Conservation (phyloP, 495 filamentous ascomycete genomes). For the Xylaria venustula region DNA sequence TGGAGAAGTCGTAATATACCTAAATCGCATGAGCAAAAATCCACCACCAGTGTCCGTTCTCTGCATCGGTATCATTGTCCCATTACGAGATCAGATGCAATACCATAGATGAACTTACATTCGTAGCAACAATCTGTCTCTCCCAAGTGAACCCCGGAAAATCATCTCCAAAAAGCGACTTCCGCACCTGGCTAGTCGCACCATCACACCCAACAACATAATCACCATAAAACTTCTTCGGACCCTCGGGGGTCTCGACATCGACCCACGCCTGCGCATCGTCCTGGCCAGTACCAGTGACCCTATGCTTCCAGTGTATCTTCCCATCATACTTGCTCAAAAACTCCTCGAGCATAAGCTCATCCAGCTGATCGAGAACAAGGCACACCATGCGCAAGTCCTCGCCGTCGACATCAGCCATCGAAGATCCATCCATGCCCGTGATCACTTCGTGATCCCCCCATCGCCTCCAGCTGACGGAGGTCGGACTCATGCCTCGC, state of each 20-base stretch:
- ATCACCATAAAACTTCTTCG: slow-evolving; percentile 46
- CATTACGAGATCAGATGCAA: neutral
- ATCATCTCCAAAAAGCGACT: slow-evolving; percentile 56
- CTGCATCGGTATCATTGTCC: too few relatives aligned
- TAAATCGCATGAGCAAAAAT: slow-evolving; percentile 16
- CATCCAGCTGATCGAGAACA: slow-evolving; percentile 35
- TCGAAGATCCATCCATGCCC: slow-evolving; percentile 27
- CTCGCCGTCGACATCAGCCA: slow-evolving; percentile 31
- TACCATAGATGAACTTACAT: slow-evolving; percentile 36
- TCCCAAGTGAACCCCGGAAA: slow-evolving; percentile 61
- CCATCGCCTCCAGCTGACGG: slow-evolving; percentile 53
- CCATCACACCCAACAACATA: slow-evolving; percentile 61
- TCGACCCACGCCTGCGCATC: slow-evolving; percentile 47
- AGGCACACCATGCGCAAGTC: slow-evolving; percentile 39
- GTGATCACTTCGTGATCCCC: slow-evolving; percentile 32
- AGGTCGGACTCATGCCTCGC: slow-evolving; percentile 48
- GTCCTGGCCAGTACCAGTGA: slow-evolving; percentile 50
- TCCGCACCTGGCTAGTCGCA: slow-evolving; percentile 54
- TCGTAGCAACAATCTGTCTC: slow-evolving; percentile 60
- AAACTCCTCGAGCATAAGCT: slow-evolving; percentile 49
- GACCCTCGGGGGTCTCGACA: slow-evolving; percentile 44
- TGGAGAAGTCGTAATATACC: slow-evolving; percentile 57
- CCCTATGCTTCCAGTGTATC: slow-evolving; percentile 50
- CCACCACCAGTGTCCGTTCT: too few relatives aligned
- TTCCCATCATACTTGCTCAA: slow-evolving; percentile 39